A percentile compares a stretch with the other conserved stretches of the same genome.
Conservation (phyloP, 2,329 filamentous ascomycete species). For the Aspergillus brasiliensis region DNA sequence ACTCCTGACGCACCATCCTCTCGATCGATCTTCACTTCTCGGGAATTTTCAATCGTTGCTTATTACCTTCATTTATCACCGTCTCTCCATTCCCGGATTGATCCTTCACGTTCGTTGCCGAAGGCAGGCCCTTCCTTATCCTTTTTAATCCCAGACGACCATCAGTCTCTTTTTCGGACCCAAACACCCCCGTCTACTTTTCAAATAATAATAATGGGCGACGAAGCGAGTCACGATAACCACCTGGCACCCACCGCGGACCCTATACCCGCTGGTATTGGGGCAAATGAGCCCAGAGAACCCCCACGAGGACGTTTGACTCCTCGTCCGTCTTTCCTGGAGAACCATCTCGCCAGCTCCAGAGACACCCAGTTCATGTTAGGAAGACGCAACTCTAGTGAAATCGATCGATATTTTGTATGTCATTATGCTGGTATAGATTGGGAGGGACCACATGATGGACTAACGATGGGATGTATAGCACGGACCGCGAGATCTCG, state of each 20-base stretch:
- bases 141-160: background rate
- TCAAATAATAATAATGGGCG: background rate
- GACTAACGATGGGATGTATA: slow-evolving; percentile 10
- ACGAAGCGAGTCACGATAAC: background rate
- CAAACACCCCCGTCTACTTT: background rate
- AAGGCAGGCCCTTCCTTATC: slow-evolving; percentile 5
- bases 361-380: slow-evolving; percentile 36
- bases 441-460: background rate
- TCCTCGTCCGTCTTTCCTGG: slow-evolving; percentile 38
- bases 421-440: slow-evolving; percentile 17
- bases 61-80: background rate
- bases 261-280: background rate
- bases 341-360: slow-evolving; percentile 34
- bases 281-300: slow-evolving; percentile 23
- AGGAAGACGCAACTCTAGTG: slow-evolving; percentile 38
- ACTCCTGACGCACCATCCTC: background rate
- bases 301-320: slow-evolving; percentile 27
- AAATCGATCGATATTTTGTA: slow-evolving; percentile 65
- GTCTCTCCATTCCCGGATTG: background rate
- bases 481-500: slow-evolving; percentile 64
- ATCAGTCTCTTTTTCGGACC: background rate
- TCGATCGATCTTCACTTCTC: background rate
- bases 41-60: background rate
- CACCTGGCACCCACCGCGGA: background rate
- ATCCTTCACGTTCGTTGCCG: background rate